Percentiles rank a stretch among this genome's conserved stretches.
Conservation (phyloP, 2,329 filamentous ascomycete species). For the Diaporthe vaccinii region DNA sequence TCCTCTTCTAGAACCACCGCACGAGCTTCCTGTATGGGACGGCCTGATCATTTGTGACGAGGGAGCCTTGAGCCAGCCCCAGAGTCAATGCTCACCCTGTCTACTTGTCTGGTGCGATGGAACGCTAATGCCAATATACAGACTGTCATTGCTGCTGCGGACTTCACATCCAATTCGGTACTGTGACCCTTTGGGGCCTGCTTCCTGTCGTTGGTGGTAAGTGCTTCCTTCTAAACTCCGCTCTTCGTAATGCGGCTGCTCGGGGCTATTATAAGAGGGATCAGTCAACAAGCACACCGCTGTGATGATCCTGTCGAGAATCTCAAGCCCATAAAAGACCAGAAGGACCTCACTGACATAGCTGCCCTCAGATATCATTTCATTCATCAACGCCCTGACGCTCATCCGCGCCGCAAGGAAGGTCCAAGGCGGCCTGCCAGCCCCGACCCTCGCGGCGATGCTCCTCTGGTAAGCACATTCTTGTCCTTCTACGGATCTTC, state of each 20-base stretch:
- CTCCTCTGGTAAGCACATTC: constrained; percentile 8
- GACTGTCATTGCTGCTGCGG: constrained; percentile 42
- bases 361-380: constrained; percentile 32
- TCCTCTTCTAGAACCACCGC: background rate
- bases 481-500: too few relatives aligned
- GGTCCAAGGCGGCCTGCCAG: constrained; percentile 37
- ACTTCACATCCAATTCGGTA: constrained; percentile 39
- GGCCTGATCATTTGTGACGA: background rate
- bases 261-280: background rate
- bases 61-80: background rate
- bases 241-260: background rate
- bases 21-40: too few relatives aligned
- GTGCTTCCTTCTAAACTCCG: background rate
- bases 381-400: constrained; percentile 37
- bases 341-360: background rate
- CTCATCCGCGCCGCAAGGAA: constrained; percentile 37
- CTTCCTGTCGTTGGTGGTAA: constrained; percentile 37
- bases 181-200: constrained; percentile 38
- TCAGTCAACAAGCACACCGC: background rate
- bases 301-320: background rate
- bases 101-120: background rate
- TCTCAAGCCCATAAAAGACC: background rate
- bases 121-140: background rate
- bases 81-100: background rate
- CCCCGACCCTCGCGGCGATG: constrained; percentile 27